Base-by-base conservation (phyloP, 2,329 filamentous ascomycete genomes). In the Plectosphaerella plurivora region DNA sequence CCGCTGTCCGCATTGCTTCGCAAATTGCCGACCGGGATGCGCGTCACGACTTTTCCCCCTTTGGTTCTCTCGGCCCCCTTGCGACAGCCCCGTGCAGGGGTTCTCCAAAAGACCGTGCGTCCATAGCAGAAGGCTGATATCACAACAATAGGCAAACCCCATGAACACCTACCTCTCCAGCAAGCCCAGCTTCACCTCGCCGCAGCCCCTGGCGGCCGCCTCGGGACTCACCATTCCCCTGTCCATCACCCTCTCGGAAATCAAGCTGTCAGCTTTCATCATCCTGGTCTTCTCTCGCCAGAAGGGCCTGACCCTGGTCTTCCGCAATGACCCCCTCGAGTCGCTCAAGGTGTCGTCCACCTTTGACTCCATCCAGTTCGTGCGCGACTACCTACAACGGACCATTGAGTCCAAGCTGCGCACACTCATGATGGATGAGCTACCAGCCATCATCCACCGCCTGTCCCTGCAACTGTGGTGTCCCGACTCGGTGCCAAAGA, bases 311-410 rank as follows among this genome's bases (percentile, higher is more conserved):
- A 99, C 94, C 2, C 79, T 99, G 47, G 94, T 99, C 45, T 99
- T 99, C 69, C 87, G 94, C 62, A 97, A 99, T 80, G 94, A 99
- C 67, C 94, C 94, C 5, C 84, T 99, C 56, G 94, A 99, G 68
- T 97, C 93, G 5, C 84, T 99, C 64, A 97, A 97, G 75, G 94
- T 99, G 59, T 97, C 93, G 1, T 97, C 93, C 60, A 99, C 94
- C 45, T 99, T 99, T 70, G 94, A 99, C 74, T 96, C 93, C 12
- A 99, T 99, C 63, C 93, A 94, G 45, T 99, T 99, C 65, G 94
- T 99, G 57, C 88, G 94, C 60, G 92, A 99, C 69, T 97, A 97
- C 68, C 76, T 99, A 52, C 94, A 99, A 66, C 88, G 90, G 67
- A 96, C 93, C 55, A 99, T 99, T 62, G 94, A 99, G 72, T 88